Evolutionary conservation across 306 rosid species (phyloP).

Genomic region (Comarum palustre): DNA sequence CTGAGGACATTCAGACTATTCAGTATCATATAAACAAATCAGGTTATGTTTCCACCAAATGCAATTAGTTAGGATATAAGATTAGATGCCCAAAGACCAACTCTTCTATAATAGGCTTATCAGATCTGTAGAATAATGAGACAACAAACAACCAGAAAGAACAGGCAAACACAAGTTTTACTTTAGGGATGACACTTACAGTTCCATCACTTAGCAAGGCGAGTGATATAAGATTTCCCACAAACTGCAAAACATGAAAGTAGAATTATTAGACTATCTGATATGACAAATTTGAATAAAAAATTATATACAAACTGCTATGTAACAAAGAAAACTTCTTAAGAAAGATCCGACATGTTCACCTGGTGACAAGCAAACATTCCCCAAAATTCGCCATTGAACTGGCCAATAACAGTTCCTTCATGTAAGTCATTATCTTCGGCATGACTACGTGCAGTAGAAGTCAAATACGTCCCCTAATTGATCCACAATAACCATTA

Average conservation of each 20-base stretch:
- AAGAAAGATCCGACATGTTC: slow-evolving; percentile 6
- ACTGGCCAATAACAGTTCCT: slow-evolving; percentile 82
- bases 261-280: not conserved
- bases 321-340: not conserved
- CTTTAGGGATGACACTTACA: slow-evolving; percentile 40
- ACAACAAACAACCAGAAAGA: not conserved
- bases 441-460: slow-evolving; percentile 77
- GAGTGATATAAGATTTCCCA: slow-evolving; percentile 85
- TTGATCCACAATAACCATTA: slow-evolving; percentile 26
- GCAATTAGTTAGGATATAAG: not conserved
- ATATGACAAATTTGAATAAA: slow-evolving; percentile 9
- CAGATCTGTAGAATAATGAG: not conserved
- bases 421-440: slow-evolving; percentile 54
- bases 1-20: not conserved
- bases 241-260: slow-evolving; percentile 49
- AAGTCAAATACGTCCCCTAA: slow-evolving; percentile 93
- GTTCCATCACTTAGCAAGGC: slow-evolving; percentile 59
- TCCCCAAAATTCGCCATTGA: slow-evolving; percentile 95
- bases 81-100: not conserved
- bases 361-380: slow-evolving; percentile 85
- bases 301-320: slow-evolving; percentile 9
- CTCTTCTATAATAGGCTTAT: not conserved
- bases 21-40: not conserved
- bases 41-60: not conserved
- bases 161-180: slow-evolving; percentile 23